These are phyloP conservation scores for Gynostemma pentaphyllum DNA, from an alignment of 306 rosid species.

Conservation along the genomic window DNA sequence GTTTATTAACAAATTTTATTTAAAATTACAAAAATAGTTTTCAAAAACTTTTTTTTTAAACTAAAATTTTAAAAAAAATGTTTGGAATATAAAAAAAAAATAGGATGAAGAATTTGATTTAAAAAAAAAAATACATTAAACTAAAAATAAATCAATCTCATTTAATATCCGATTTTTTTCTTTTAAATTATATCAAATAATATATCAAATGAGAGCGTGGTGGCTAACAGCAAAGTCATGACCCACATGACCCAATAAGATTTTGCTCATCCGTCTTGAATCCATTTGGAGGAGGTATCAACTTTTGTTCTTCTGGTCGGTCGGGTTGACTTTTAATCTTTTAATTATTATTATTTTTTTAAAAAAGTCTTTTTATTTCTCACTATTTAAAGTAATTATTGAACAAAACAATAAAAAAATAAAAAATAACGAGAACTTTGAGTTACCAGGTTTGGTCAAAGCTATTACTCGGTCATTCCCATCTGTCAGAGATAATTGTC, in stretches of 20 bases:
- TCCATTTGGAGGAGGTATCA: background rate
- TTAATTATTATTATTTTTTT: background rate
- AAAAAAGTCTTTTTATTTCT: background rate
- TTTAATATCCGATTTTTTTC: too few species aligned
- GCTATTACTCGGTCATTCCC: conserved; percentile 1
- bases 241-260: conserved; percentile 12
- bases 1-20: too few species aligned
- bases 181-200: too few species aligned
- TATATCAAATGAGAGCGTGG: background rate
- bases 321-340: background rate
- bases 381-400: background rate
- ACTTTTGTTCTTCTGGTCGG: background rate
- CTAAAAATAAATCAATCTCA: too few species aligned
- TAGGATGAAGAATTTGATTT: too few species aligned
- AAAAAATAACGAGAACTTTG: background rate
- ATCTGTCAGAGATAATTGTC: background rate
- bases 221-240: background rate
- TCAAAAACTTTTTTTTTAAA: too few species aligned
- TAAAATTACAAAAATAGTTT: too few species aligned
- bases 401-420: background rate
- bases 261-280: background rate
- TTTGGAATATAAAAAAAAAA: too few species aligned
- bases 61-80: too few species aligned
- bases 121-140: background rate
- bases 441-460: background rate